Base-by-base conservation (phyloP, 2,329 filamentous ascomycete species). In the Neurospora crassa region DNA sequence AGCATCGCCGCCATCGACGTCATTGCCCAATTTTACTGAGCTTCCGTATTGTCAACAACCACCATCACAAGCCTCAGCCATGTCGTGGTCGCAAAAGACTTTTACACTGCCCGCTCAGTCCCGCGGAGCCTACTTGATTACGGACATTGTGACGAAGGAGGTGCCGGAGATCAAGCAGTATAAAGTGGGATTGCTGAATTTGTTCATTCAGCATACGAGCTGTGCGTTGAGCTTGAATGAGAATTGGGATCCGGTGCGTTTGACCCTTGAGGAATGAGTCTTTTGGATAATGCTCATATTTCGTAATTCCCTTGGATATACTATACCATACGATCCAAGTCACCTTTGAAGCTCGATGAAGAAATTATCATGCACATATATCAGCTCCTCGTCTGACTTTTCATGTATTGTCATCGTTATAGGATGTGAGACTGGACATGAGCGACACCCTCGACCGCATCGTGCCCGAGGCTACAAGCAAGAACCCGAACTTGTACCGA, bases 191-290 rank as follows among this genome's bases (percentile, higher is more conserved):
- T 82, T 97, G 73, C 83, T 98, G 74, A 90, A 97, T 80, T 86
- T 99, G 67, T 99, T 98, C 81, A 87, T 98, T 70, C 95, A 99
- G 83, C 96, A 99, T 83, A 99, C 96, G 5, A 93, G 90, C 78
- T 97, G 94, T 82, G 96, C 92, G 14, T 86, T 99, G 70, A 92
- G 89, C 72, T 83, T 99, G 77, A 99, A 99, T 79, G 96, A 99
- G 86, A 98, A 98, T 83, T 91, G 88, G 81, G 92, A 94, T 79
- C 80, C 81, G 70, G 93, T 94, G 20, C 40, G 81, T 42, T 40
- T 37, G 20, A 59, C 6, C 14, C 41, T 42, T 42, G 40, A 42
- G 5, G 41, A 42, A 42, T 42, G 43, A 45, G 18, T 10, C 43
- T 12, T 5, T 12, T 12, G 14, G 40, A 40, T 14, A 12, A 40